Evolutionary conservation across 768 basidiomycete genomes (phyloP).

Genomic region (Pseudohyphozyma bogoriensis): DNA sequence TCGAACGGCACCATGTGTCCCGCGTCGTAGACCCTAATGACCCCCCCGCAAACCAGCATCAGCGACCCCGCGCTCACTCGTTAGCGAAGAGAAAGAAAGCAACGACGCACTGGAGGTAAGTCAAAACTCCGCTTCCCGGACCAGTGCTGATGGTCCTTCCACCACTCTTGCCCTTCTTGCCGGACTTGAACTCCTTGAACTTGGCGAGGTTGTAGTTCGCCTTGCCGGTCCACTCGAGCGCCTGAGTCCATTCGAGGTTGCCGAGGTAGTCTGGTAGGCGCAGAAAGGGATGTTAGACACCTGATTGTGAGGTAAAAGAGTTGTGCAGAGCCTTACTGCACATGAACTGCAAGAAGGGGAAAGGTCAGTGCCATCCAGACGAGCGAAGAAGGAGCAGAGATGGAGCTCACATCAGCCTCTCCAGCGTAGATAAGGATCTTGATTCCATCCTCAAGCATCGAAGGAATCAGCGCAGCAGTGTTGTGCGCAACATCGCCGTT

Average conservation of each 20-base stretch:
- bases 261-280: slow-evolving; percentile 45
- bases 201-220: slow-evolving; percentile 50
- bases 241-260: slow-evolving; percentile 64
- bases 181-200: slow-evolving; percentile 51
- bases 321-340: too few relatives aligned
- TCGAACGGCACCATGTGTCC: slow-evolving; percentile 45
- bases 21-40: slow-evolving; percentile 53
- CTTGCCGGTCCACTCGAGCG: slow-evolving; percentile 53
- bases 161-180: slow-evolving; percentile 46
- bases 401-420: slow-evolving; percentile 58
- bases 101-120: slow-evolving; percentile 6
- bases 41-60: slow-evolving; percentile 49
- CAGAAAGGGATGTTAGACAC: not conserved
- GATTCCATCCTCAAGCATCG: slow-evolving; percentile 71
- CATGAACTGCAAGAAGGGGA: not conserved
- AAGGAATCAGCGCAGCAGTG: slow-evolving; percentile 63
- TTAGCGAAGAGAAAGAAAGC: slow-evolving; percentile 20
- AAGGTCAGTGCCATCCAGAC: not conserved
- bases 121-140: slow-evolving; percentile 40
- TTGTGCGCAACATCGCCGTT: slow-evolving; percentile 76
- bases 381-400: not conserved
- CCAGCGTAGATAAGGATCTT: slow-evolving; percentile 79
- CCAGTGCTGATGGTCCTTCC: slow-evolving; percentile 66
- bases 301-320: not conserved
- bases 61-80: slow-evolving; percentile 44